These are phyloP conservation scores for Pleurotus pulmonarius DNA, from an alignment of 768 basidiomycete species.

Conservation along the genomic window DNA sequence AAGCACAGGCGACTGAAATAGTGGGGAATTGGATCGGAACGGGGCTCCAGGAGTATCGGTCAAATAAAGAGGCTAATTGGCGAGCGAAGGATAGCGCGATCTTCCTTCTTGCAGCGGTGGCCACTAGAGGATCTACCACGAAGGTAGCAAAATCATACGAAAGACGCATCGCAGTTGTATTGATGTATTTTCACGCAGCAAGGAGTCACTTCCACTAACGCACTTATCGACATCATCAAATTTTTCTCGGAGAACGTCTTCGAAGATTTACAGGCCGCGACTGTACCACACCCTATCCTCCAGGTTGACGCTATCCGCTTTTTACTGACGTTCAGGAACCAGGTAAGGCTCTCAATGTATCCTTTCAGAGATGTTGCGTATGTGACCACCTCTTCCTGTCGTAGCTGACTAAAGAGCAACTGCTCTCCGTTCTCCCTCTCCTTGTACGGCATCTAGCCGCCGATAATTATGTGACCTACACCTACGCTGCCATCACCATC, in stretches of 20 bases:
- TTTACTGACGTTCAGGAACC: conserved; percentile 92
- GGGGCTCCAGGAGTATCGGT: conserved; percentile 66
- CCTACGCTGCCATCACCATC: conserved; percentile 97
- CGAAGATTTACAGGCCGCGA: conserved; percentile 74
- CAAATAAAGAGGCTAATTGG: conserved; percentile 66
- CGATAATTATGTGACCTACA: conserved; percentile 87
- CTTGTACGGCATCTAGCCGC: conserved; percentile 80
- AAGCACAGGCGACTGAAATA: conserved; percentile 83
- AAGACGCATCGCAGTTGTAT: conserved; percentile 4
- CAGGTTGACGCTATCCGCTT: conserved; percentile 97
- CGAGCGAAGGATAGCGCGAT: conserved; percentile 92
- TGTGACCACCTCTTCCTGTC: background rate
- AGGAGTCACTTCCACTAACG: conserved; percentile 91
- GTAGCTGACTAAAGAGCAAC: conserved; percentile 90
- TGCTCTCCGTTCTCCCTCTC: conserved; percentile 85
- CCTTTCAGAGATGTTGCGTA: too few species aligned
- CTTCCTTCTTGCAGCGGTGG: conserved; percentile 90
- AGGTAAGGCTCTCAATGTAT: conserved; percentile 42
- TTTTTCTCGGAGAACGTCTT: conserved; percentile 94
- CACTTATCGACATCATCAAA: conserved; percentile 88
- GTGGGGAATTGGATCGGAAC: conserved; percentile 80
- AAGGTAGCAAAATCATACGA: conserved; percentile 45
- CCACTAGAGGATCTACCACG: conserved; percentile 82
- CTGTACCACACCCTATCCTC: conserved; percentile 80
- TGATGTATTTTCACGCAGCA: conserved; percentile 43